Conservation (phyloP, 352 stramenopile genomes). For the Globisporangium cylindrosporum region DNA sequence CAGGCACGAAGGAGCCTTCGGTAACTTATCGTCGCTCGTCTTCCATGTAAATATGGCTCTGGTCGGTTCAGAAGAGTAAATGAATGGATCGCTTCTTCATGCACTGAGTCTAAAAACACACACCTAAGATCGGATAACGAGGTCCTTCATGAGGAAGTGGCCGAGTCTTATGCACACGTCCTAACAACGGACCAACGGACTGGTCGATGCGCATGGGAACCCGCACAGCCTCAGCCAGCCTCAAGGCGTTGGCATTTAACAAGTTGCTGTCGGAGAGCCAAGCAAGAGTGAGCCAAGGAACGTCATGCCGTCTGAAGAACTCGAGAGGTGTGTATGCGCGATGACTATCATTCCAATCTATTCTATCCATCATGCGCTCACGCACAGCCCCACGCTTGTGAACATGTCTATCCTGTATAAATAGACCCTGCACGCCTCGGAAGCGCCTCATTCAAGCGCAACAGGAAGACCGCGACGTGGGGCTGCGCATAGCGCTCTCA, state of each 20-base stretch:
- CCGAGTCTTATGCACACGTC: neutral
- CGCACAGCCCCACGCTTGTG: neutral
- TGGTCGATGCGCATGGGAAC: neutral
- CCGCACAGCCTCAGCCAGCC: neutral
- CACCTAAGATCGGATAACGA: neutral
- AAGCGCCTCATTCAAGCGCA: conserved; percentile 61
- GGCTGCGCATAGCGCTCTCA: conserved; percentile 8
- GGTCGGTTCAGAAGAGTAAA: neutral
- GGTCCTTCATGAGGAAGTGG: neutral
- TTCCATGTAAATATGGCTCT: neutral
- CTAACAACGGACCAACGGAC: neutral
- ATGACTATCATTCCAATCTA: neutral
- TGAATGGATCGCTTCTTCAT: neutral
- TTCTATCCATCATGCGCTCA: neutral
- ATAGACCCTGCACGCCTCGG: conserved; percentile 57
- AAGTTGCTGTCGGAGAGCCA: neutral
- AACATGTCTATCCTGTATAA: neutral
- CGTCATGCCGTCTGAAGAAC: conserved; percentile 8
- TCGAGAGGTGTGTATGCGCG: conserved; percentile 2
- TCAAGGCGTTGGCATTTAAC: neutral
- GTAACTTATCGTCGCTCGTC: neutral
- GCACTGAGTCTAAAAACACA: conserved; percentile 7
- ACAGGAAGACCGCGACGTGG: conserved; percentile 48
- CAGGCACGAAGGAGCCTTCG: neutral
- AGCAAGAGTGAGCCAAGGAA: neutral